Evolutionary conservation across 225 moss, liverwort and hornwort genomes (phyloP).

Genomic region (Sphagnum contortum): DNA sequence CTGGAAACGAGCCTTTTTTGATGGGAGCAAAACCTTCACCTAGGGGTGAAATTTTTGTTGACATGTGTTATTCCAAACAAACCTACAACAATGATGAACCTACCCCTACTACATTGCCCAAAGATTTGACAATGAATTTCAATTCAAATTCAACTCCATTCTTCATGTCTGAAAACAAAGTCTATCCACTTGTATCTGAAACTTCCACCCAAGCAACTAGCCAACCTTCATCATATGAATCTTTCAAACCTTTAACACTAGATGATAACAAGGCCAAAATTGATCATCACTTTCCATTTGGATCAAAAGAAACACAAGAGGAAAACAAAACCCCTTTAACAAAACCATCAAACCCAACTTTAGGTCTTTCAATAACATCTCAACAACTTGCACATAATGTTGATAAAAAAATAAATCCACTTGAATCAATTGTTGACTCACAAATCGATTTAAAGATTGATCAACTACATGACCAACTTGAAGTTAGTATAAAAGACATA

Average conservation of each 20-base stretch:
- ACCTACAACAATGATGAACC: slow-evolving; percentile 15
- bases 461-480: slow-evolving; percentile 49
- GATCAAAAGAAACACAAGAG: no score
- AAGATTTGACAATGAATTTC: no score
- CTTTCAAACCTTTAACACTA: neutral
- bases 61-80: slow-evolving; percentile 34
- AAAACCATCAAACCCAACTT: no score
- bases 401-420: slow-evolving; percentile 32
- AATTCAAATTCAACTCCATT: slow-evolving; percentile 3
- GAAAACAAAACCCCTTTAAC: no score
- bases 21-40: slow-evolving; percentile 15
- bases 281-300: no score
- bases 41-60: slow-evolving; percentile 53
- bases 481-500: neutral
- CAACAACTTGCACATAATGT: slow-evolving; percentile 44
- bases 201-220: neutral
- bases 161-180: slow-evolving; percentile 10
- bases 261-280: no score
- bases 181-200: slow-evolving; percentile 48
- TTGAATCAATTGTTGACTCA: slow-evolving; percentile 17
- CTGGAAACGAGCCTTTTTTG: slow-evolving; percentile 16
- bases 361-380: slow-evolving; percentile 15
- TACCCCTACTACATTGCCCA: neutral
- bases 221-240: slow-evolving; percentile 9
- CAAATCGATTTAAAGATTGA: slow-evolving; percentile 26